Percentiles rank a stretch among this genome's conserved stretches.
These are phyloP conservation scores for Cucumis melo DNA, from an alignment of 306 rosid genomes.

Conservation along the genomic window DNA sequence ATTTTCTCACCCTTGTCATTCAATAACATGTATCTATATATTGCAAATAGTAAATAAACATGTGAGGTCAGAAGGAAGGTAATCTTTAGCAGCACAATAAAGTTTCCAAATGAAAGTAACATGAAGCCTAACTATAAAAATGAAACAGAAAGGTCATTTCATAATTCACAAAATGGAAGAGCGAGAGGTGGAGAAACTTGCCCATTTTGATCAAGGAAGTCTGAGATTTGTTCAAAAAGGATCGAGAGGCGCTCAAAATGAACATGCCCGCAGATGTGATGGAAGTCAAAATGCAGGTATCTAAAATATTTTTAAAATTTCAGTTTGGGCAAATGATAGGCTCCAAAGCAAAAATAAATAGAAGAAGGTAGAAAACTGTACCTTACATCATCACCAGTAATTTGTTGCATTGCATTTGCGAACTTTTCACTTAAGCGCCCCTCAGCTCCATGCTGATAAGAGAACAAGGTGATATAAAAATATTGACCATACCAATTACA, in stretches of 20 bases:
- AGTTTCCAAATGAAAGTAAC: background rate
- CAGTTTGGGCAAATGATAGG: constrained; percentile 9
- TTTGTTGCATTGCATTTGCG: constrained; percentile 48
- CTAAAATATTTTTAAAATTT: constrained; percentile 28
- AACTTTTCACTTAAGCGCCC: constrained; percentile 70
- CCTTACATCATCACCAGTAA: constrained; percentile 77
- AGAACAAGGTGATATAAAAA: background rate
- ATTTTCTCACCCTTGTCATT: constrained; percentile 85
- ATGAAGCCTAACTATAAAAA: background rate
- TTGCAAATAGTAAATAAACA: constrained; percentile 16
- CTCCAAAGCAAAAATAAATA: background rate
- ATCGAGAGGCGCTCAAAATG: constrained; percentile 91
- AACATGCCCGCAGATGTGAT: constrained; percentile 82
- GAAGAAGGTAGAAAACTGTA: constrained; percentile 31
- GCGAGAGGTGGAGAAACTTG: constrained; percentile 20
- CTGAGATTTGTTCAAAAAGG: constrained; percentile 80
- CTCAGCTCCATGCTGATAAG: constrained; percentile 87
- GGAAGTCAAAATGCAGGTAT: constrained; percentile 94
- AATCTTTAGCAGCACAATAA: background rate
- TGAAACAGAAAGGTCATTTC: background rate
- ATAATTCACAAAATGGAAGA: background rate
- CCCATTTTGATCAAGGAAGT: constrained; percentile 83
- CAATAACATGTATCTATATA: constrained; percentile 62
- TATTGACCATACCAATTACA: background rate
- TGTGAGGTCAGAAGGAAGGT: background rate